These are phyloP conservation scores for Candida qinlingensis DNA, from an alignment of 805 yeast genomes.

Conservation along the genomic window DNA sequence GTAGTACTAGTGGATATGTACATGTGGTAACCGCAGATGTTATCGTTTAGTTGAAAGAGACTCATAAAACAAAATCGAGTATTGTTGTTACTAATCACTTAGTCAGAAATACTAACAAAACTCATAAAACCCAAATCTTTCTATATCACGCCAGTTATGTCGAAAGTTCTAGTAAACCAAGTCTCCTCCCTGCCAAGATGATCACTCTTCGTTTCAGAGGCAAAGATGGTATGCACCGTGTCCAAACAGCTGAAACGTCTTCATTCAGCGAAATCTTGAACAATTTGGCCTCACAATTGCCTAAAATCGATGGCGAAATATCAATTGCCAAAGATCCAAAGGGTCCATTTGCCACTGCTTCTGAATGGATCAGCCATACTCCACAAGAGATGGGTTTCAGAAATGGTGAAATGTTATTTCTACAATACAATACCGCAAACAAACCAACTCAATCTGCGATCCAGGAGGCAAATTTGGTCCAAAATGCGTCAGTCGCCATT, in stretches of 20 bases:
- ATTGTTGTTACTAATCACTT: too few species aligned
- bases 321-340: slow-evolving; percentile 20
- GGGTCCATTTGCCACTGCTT: slow-evolving; percentile 24
- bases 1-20: too few species aligned
- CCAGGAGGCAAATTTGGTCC: neutral
- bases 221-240: slow-evolving; percentile 77
- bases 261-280: slow-evolving; percentile 42
- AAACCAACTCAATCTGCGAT: slow-evolving; percentile 1
- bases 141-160: too few species aligned
- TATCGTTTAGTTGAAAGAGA: too few species aligned
- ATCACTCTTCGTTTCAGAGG: slow-evolving; percentile 63
- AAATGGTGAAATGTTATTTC: slow-evolving; percentile 44
- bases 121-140: too few species aligned
- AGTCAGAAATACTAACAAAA: too few species aligned
- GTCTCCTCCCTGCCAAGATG: neutral
- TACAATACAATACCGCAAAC: slow-evolving; percentile 22
- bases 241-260: slow-evolving; percentile 41
- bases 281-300: slow-evolving; percentile 27
- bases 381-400: slow-evolving; percentile 35
- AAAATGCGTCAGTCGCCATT: slow-evolving; percentile 5
- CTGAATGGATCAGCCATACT: slow-evolving; percentile 25
- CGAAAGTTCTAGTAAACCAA: neutral
- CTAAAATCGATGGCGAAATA: slow-evolving; percentile 23
- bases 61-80: too few species aligned
- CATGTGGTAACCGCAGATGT: too few species aligned